Evolutionary conservation across 768 basidiomycete species (phyloP), one percentile per base, ranked within the genome.

Genomic region (Strobilomyces dryophilus): DNA sequence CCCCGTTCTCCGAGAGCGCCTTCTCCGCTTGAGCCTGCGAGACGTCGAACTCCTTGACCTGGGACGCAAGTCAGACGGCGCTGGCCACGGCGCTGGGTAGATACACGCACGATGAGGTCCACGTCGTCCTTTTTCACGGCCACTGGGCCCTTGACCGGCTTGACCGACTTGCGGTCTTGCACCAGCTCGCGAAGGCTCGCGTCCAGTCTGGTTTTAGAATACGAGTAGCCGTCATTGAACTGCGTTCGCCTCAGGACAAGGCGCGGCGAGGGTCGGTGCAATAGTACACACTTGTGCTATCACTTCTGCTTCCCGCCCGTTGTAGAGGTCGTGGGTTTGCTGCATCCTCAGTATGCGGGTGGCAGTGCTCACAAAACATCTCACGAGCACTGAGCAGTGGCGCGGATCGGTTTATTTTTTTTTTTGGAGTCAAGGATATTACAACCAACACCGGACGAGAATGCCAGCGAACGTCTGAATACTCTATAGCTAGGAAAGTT

Each of bases 141-240:
- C n/a, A 49, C 52, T 39, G 52, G 57, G 34, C 52, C 32, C 32
- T 71, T 71, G 51, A 51, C 17, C 0, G 82, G 71, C 61, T 87
- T 91, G 48, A 79, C 78, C 12, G 79, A 71, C 36, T 84, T 78
- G 18, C 75, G 74, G 7, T 78, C 71, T 1, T 45, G 48, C 3
- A 76, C 63, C 27, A 83, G 76, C 70, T 81, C 87, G 41, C 85
- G 81, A 46, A 68, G 57, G 48, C 69, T 70, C 43, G 69, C 70
- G 21, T 71, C 68, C 10, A 71, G 60, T 32, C 59, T 71, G 21
- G 60, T 60, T 45, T 65, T 66, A 7, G 66, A 71, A 18, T 70
- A 69, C 77, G 73, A 49, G 80, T 80, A 46, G 78, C 80, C 60
- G 74, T 80, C 56, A 67, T 67, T 62, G 81, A 89, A 66, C 81